Percentiles rank a stretch among this genome's conserved stretches.
Conservation (phyloP, 2,329 filamentous ascomycete genomes). For the Aphanoascus verrucosus region DNA sequence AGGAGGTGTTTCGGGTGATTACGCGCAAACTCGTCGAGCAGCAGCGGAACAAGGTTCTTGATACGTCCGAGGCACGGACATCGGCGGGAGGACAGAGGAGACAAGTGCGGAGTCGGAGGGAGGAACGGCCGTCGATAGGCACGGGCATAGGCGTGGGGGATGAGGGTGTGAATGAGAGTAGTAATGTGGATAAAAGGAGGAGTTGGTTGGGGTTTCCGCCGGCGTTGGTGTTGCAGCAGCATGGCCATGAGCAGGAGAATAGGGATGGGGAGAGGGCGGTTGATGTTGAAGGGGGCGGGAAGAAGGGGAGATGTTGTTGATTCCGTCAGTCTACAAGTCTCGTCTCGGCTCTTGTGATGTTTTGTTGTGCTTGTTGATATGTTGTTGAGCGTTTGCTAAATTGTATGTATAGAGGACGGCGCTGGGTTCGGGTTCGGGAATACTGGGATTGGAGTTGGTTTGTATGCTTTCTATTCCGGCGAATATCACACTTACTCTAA, state of each 20-base stretch:
- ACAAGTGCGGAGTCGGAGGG: slow-evolving; percentile 38
- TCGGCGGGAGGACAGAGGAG: slow-evolving; percentile 38
- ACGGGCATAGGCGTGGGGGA: slow-evolving; percentile 41
- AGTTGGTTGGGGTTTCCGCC: slow-evolving; percentile 56
- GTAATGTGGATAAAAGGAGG: slow-evolving; percentile 52
- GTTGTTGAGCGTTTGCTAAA: no score
- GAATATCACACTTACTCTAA: no score
- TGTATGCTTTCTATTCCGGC: no score
- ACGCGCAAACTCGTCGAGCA: slow-evolving; percentile 77
- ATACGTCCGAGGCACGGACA: slow-evolving; percentile 44
- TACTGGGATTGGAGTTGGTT: no score
- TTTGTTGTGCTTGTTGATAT: no score
- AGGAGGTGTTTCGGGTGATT: slow-evolving; percentile 87
- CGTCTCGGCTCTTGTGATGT: no score
- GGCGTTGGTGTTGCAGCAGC: slow-evolving; percentile 31
- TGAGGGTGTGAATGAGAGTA: slow-evolving; percentile 53
- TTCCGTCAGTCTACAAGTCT: no score
- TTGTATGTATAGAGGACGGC: no score
- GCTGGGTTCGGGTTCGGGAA: no score
- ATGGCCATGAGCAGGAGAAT: slow-evolving; percentile 24
- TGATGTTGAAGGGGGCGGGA: slow-evolving; percentile 26
- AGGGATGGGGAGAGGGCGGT: slow-evolving; percentile 21
- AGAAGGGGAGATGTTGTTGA: slow-evolving; percentile 31
- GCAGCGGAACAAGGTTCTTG: slow-evolving; percentile 44
- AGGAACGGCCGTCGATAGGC: slow-evolving; percentile 32